Evolutionary conservation across 2,329 filamentous ascomycete genomes (phyloP).

Genomic region (Cladobotryum protrusum): DNA sequence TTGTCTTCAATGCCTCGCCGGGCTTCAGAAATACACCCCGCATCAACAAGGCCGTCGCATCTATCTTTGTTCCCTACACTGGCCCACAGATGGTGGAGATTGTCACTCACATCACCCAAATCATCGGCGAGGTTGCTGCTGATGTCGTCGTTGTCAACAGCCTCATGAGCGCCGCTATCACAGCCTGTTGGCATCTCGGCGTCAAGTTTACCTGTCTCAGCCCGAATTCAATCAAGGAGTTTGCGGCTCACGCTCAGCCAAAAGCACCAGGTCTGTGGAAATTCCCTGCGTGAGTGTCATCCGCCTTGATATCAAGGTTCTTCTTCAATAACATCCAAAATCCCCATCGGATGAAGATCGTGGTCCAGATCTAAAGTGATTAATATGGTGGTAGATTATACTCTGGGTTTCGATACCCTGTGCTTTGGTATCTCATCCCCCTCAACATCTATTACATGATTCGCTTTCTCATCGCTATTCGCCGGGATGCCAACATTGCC

Average conservation of each 20-base stretch:
- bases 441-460: slow-evolving; percentile 33
- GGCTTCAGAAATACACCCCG: slow-evolving; percentile 17
- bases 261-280: slow-evolving; percentile 28
- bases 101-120: slow-evolving; percentile 30
- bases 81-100: slow-evolving; percentile 34
- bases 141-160: slow-evolving; percentile 37
- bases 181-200: slow-evolving; percentile 32
- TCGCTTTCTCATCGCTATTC: background rate
- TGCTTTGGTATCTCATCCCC: slow-evolving; percentile 37
- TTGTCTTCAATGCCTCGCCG: slow-evolving; percentile 9
- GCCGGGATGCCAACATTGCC: slow-evolving; percentile 9
- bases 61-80: slow-evolving; percentile 16
- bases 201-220: slow-evolving; percentile 33
- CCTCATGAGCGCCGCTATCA: slow-evolving; percentile 36
- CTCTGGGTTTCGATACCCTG: slow-evolving; percentile 39
- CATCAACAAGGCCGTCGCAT: slow-evolving; percentile 29
- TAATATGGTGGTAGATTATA: slow-evolving; percentile 26
- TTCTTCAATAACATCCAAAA: background rate
- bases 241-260: slow-evolving; percentile 34
- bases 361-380: background rate
- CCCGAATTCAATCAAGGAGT: slow-evolving; percentile 39
- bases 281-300: slow-evolving; percentile 31
- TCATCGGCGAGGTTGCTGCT: slow-evolving; percentile 32
- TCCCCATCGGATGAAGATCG: background rate
- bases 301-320: too few relatives aligned